Evolutionary conservation across 305 asterid species (phyloP).

Genomic region (Ilex paraguariensis): DNA sequence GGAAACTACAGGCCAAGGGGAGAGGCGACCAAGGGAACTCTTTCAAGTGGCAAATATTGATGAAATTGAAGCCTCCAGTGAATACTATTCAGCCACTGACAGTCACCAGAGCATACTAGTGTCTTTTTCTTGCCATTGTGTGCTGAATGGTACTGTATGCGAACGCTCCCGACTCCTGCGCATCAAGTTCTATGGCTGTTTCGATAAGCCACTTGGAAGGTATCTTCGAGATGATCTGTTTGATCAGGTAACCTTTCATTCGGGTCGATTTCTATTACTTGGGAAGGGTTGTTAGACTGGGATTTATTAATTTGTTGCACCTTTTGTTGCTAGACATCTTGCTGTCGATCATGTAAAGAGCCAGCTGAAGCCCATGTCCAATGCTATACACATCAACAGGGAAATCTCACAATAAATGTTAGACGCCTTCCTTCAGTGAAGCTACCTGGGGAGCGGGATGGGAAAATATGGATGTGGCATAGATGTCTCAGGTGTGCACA

Average conservation of each 20-base stretch:
- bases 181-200: slow-evolving; percentile 67
- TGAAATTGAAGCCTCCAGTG: slow-evolving; percentile 36
- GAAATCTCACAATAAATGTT: slow-evolving; percentile 83
- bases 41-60: slow-evolving; percentile 30
- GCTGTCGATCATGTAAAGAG: slow-evolving; percentile 80
- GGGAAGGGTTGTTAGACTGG: background rate
- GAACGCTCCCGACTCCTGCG: slow-evolving; percentile 81
- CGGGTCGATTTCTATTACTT: background rate
- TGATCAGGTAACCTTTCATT: slow-evolving; percentile 54
- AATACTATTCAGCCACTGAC: slow-evolving; percentile 48
- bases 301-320: slow-evolving; percentile 6
- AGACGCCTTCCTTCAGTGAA: slow-evolving; percentile 48
- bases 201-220: slow-evolving; percentile 93
- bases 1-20: slow-evolving; percentile 27
- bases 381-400: slow-evolving; percentile 87
- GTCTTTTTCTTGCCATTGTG: slow-evolving; percentile 80
- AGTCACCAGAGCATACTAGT: slow-evolving; percentile 73
- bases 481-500: slow-evolving; percentile 77
- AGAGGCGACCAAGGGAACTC: slow-evolving; percentile 30
- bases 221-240: slow-evolving; percentile 82
- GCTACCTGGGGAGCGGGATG: slow-evolving; percentile 85
- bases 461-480: slow-evolving; percentile 99
- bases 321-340: slow-evolving; percentile 52
- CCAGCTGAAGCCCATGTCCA: slow-evolving; percentile 78
- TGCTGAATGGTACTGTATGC: slow-evolving; percentile 65